Base-by-base conservation (phyloP, 495 filamentous ascomycete species). In the Talaromyces thailandensis region DNA sequence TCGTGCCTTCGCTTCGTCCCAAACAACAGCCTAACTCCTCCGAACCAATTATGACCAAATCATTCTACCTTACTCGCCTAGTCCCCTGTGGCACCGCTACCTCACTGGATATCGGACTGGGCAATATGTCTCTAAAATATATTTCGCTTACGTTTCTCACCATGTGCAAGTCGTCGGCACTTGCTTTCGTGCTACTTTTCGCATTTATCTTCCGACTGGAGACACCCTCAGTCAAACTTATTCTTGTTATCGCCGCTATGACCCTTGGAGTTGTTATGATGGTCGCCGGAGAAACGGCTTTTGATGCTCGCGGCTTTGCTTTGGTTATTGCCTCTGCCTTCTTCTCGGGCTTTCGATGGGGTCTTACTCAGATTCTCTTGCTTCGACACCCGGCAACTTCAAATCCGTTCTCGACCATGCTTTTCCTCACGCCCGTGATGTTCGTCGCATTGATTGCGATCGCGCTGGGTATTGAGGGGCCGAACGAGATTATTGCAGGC, bases 151-250 rank as follows among this genome's bases (percentile, higher is more conserved):
- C 95, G 5, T 99, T 99, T 69, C 94, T 96, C 69, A 99, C 93
- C 61, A 99, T 99, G 95, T 98, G 94, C 75, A 99, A 99, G 85
- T 98, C 94, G 4, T 96, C 92, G 23, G 89, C 92, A 35, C 83
- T 98, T 18, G 92, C 89, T 40, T 98, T 99, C 69, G 94, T 99
- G 53, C 87, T 99, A 7, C 67, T 96, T 61, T 99, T 99, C 74
- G 95, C 95, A 62, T 96, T 99, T 71, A 68, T 95, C 56, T 98
- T 99, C 80, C 87, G 88, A 37, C 86, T 99, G 29, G 95, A 99
- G 74, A 81, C 82, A 6, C 91, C 91, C 0, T 96, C 93, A 0
- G 85, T 90, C 77, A 88, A 86, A 65, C 82, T 99, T 23, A 88
- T 96, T 24, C 74, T 83, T 37, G 91, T 99, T 65, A 98, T 99